Evolutionary conservation across 1,139 yeast genomes (phyloP), one percentile per base, ranked within the genome.

Genomic region (Geotrichum klebahnii): DNA sequence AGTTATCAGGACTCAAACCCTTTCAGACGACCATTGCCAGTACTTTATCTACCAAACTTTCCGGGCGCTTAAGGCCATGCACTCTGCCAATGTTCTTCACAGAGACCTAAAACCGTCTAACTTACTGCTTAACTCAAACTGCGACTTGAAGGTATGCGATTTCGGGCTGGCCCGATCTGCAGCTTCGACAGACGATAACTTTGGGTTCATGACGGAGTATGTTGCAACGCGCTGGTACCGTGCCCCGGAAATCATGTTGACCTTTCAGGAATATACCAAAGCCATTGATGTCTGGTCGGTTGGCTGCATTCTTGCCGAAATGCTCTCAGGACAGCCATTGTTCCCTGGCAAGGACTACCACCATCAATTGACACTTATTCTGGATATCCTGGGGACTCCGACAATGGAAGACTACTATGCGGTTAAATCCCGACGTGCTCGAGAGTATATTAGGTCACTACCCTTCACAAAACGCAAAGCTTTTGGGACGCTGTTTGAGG

Each of bases 181-280:
- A 14, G 72, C 77, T 5, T 68, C 76, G 55, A 73, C 73, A 49
- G 81, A 78, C 55, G 81, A 79, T 63, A 80, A 79, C 60, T 77
- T 79, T 54, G 84, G 90, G 38, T 81, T 82, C 65, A 78, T 92
- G 85, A 92, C 98, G 2, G 97, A 92, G 68, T 92, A 92, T 65
- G 97, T 92, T 47, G 97, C 97, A 6, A 92, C 98, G 4, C 74
- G 97, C 60, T 90, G 97, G 97, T 90, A 90, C 68, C 74, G 97
- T 48, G 97, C 97, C 1, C 97, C 97, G 0, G 97, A 90, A 64
- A 90, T 90, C 65, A 90, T 90, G 97, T 75, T 92, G 50, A 87
- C 97, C 1, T 84, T 89, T 62, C 92, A 90, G 55, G 90, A 86
- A 64, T 92, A 92, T 69, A 85, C 96, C 24, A 86, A 90, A 53